These are phyloP conservation scores for Geoglossum cookeanum DNA, from an alignment of 2,329 filamentous ascomycete species.

Conservation along the genomic window DNA sequence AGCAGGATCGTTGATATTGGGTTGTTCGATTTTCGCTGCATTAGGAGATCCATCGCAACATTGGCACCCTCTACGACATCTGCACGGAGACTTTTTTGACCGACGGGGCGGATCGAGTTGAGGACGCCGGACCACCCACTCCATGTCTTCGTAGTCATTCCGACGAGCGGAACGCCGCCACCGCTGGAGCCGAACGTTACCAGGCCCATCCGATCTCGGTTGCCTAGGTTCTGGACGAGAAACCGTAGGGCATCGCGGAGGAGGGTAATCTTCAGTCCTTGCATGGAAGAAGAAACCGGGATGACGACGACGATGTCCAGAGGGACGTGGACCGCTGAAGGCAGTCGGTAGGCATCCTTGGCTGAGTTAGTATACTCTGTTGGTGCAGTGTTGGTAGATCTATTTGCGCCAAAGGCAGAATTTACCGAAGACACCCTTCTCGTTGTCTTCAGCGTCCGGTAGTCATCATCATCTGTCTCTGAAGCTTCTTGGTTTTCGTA, in stretches of 20 bases:
- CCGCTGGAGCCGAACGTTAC: slow-evolving; percentile 93
- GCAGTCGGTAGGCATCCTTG: slow-evolving; percentile 20
- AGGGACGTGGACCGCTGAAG: slow-evolving; percentile 57
- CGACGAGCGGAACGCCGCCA: slow-evolving; percentile 85
- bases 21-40: slow-evolving; percentile 94
- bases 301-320: slow-evolving; percentile 93
- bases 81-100: slow-evolving; percentile 87
- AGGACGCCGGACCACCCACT: slow-evolving; percentile 75
- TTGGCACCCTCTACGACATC: slow-evolving; percentile 97
- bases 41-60: slow-evolving; percentile 92
- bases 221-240: slow-evolving; percentile 73
- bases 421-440: slow-evolving; percentile 66
- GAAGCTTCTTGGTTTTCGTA: slow-evolving; percentile 62
- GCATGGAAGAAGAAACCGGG: slow-evolving; percentile 95
- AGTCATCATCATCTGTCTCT: slow-evolving; percentile 78
- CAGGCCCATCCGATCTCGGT: slow-evolving; percentile 87
- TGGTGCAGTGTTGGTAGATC: slow-evolving; percentile 70
- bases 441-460: slow-evolving; percentile 34
- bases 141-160: slow-evolving; percentile 95
- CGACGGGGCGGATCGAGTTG: slow-evolving; percentile 74
- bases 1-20: slow-evolving; percentile 88
- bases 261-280: slow-evolving; percentile 94
- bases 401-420: slow-evolving; percentile 62
- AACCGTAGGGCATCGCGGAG: slow-evolving; percentile 84
- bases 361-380: slow-evolving; percentile 77